These are phyloP conservation scores for Lactarius hatsudake DNA, from an alignment of 768 basidiomycete genomes.

Conservation along the genomic window DNA sequence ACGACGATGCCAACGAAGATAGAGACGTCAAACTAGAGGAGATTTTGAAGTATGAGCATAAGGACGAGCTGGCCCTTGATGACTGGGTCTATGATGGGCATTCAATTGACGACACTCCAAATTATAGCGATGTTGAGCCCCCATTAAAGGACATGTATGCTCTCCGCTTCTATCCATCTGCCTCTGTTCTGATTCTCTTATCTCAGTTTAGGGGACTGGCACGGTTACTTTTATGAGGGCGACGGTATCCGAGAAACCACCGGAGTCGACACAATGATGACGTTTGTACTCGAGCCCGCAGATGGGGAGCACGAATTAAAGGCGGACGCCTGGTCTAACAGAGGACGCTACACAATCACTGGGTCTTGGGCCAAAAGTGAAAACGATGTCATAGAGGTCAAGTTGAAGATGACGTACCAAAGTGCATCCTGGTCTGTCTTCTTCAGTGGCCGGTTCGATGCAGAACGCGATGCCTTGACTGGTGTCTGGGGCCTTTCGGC, in stretches of 20 bases:
- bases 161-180: background rate
- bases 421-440: conserved; percentile 5
- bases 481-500: conserved; percentile 3
- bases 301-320: conserved; percentile 15
- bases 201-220: conserved; percentile 23
- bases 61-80: conserved; percentile 10
- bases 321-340: conserved; percentile 17
- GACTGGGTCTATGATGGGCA: conserved; percentile 19
- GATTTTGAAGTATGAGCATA: background rate
- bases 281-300: conserved; percentile 14
- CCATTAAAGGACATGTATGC: conserved; percentile 21
- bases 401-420: conserved; percentile 23
- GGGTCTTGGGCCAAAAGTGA: conserved; percentile 25
- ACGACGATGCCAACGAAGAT: conserved; percentile 13
- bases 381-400: conserved; percentile 20
- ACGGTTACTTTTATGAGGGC: conserved; percentile 17
- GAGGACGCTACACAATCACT: conserved; percentile 21
- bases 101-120: conserved; percentile 8
- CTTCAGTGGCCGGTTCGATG: conserved; percentile 15
- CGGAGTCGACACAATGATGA: conserved; percentile 12
- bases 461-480: conserved; percentile 15
- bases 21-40: conserved; percentile 8
- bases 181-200: background rate
- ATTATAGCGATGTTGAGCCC: background rate
- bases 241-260: background rate